These are phyloP conservation scores for Coniella lustricola DNA, from an alignment of 2,329 filamentous ascomycete genomes.

Conservation along the genomic window DNA sequence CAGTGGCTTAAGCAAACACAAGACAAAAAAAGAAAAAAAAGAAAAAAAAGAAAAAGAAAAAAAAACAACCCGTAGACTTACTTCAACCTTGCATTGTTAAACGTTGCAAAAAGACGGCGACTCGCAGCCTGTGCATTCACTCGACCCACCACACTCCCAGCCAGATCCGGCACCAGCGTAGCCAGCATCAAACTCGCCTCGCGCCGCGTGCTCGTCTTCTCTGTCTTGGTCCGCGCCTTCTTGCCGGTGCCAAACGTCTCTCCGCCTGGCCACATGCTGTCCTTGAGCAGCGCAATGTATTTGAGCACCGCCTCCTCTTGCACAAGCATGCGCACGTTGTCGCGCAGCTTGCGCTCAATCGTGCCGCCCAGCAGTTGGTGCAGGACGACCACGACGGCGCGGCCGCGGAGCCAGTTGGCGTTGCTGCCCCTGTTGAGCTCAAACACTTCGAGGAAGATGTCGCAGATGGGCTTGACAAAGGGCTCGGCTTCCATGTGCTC, in stretches of 20 bases:
- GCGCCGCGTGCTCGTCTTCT: conserved; percentile 73
- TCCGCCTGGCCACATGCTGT: conserved; percentile 76
- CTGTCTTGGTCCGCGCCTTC: conserved; percentile 54
- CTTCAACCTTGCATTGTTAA: conserved; percentile 91
- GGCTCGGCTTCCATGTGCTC: conserved; percentile 63
- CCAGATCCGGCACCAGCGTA: conserved; percentile 83
- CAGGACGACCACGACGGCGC: conserved; percentile 90
- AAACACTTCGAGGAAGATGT: conserved; percentile 93
- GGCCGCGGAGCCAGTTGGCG: conserved; percentile 97
- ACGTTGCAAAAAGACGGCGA: conserved; percentile 76
- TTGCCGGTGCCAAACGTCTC: conserved; percentile 29
- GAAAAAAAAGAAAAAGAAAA: background rate
- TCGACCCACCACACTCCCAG: conserved; percentile 85
- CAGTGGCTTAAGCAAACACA: background rate
- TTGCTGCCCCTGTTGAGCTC: conserved; percentile 93
- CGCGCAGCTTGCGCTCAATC: conserved; percentile 89
- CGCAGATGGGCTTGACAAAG: conserved; percentile 97
- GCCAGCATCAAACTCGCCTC: conserved; percentile 87
- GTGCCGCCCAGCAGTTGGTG: conserved; percentile 94
- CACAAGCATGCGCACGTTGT: conserved; percentile 66
- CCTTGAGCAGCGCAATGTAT: conserved; percentile 67
- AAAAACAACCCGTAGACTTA: conserved; percentile 38
- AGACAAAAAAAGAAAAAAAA: background rate
- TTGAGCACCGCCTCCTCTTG: conserved; percentile 72
- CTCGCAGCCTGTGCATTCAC: conserved; percentile 88